Percentiles rank a stretch among this genome's conserved stretches.
phyloP scores from a whole-genome alignment of 495 filamentous ascomycete genomes.

The Tuber magnatum region DNA sequence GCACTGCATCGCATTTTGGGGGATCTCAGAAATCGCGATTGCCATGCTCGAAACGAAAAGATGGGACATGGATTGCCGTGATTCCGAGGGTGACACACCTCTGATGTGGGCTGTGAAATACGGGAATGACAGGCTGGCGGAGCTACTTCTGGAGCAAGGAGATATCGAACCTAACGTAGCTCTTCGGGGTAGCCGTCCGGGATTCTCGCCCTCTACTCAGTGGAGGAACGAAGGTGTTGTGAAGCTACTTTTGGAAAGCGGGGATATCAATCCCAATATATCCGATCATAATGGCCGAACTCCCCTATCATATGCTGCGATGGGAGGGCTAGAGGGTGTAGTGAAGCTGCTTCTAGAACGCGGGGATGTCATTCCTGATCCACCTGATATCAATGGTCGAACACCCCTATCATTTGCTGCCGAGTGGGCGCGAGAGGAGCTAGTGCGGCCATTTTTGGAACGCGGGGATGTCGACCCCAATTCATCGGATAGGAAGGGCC shows the following conservation, averaged over 20 bases:
- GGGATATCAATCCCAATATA: neutral
- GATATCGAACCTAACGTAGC: neutral
- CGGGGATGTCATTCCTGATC: neutral
- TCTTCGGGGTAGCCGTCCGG: rapidly evolving
- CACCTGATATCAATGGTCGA: neutral
- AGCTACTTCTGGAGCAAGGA: neutral
- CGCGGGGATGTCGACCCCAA: neutral
- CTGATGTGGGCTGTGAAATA: neutral
- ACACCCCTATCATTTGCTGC: neutral
- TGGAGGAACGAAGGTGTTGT: neutral
- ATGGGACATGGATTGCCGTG: neutral
- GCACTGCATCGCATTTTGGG: neutral
- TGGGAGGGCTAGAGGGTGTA: neutral
- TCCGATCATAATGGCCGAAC: neutral
- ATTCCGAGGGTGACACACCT: neutral
- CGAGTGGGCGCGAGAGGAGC: neutral
- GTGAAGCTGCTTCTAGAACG: neutral
- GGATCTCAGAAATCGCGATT: neutral
- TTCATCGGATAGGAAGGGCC: neutral
- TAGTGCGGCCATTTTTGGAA: neutral
- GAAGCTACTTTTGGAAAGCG: neutral
- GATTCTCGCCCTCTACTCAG: neutral
- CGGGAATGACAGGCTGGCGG: neutral
- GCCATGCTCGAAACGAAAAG: neutral
- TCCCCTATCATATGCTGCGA: neutral